These are phyloP conservation scores for Podospora tetraspora DNA, from an alignment of 495 filamentous ascomycete species.

Conservation along the genomic window DNA sequence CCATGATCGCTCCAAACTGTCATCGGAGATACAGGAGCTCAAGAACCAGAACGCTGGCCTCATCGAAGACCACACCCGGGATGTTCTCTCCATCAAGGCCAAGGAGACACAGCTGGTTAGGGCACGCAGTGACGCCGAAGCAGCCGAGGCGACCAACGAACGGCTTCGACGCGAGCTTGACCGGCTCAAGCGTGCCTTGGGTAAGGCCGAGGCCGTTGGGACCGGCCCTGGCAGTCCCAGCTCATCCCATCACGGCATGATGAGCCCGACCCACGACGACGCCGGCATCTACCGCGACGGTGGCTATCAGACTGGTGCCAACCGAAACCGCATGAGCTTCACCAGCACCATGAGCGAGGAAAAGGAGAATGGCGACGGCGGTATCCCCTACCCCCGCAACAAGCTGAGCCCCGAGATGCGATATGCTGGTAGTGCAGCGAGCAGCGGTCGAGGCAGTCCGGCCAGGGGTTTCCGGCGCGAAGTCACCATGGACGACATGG, in stretches of 20 bases:
- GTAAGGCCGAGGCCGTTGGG: slow-evolving; percentile 43
- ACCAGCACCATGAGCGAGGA: slow-evolving; percentile 73
- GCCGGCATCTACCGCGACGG: slow-evolving; percentile 53
- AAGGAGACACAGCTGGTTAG: slow-evolving; percentile 97
- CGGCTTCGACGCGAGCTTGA: slow-evolving; percentile 86
- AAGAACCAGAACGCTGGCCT: slow-evolving; percentile 94
- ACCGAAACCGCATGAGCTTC: slow-evolving; percentile 57
- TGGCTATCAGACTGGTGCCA: slow-evolving; percentile 32
- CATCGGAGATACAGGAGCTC: slow-evolving; percentile 76
- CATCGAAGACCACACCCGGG: slow-evolving; percentile 94
- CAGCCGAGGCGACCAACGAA: slow-evolving; percentile 75
- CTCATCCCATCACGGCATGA: slow-evolving; percentile 28
- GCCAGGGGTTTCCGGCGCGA: slow-evolving; percentile 38
- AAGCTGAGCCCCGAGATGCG: slow-evolving; percentile 51
- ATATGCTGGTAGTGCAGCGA: slow-evolving; percentile 43
- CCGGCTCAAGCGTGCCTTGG: slow-evolving; percentile 73
- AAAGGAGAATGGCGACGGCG: slow-evolving; percentile 62
- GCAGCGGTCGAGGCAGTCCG: slow-evolving; percentile 55
- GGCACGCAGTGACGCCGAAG: slow-evolving; percentile 82
- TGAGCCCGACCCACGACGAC: slow-evolving; percentile 45
- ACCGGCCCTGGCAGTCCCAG: slow-evolving; percentile 38
- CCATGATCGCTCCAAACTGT: slow-evolving; percentile 64
- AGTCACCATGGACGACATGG: slow-evolving; percentile 21
- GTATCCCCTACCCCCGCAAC: slow-evolving; percentile 37
- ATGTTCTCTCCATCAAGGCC: slow-evolving; percentile 92